Evolutionary conservation across 108 stramenopile genomes (phyloP), one percentile per base, ranked within the genome.

Genomic region (Craspedostauros australis): DNA sequence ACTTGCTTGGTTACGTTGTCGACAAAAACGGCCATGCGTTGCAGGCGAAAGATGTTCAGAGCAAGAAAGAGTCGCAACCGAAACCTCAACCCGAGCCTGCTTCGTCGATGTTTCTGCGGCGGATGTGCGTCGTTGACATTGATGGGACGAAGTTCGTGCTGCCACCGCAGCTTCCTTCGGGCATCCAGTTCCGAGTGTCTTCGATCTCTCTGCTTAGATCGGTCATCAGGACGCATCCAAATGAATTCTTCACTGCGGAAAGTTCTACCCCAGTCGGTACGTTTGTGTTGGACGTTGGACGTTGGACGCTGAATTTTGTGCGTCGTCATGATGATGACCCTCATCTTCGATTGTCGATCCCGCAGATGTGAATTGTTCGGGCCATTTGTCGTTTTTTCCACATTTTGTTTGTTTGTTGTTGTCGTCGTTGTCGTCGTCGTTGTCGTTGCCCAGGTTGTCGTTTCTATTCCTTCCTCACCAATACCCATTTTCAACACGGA

Each of bases 1-100:
- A 48, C 34, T 69, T 80, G 12, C 39, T 53, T 18, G 79, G 72
- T 22, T 60, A 68, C 32, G 79, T 83, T 23, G 70, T 87, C 2
- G 86, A 91, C 50, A 91, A 86, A 48, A 81, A 91, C 49, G 90
- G 86, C 28, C 81, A 52, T 56, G 79, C 75, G 28, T 39, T 79
- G 25, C 64, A 54, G 33, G 60, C 50, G n/a, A 37, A 64, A 34
- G 56, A 29, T 5, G 20, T 20, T 12, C 50, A 26, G 15, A 11
- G 21, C 15, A 36, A 5, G 9, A 48, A 31, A 6, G 70, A 66
- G 41, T 50, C 59, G 8, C 60, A 55, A 26, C 39, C 42, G n/a
- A 31, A 24, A 21, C 27, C 5, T 20, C 29, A 44, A 27, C 33
- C 27, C 22, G 27, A 14, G 38, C 46, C 60, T 12, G 64, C 80